A percentile compares a stretch with the other conserved stretches of the same genome.
phyloP scores from a whole-genome alignment of 106 monocot species.

The Acanthochlamys bracteata region DNA sequence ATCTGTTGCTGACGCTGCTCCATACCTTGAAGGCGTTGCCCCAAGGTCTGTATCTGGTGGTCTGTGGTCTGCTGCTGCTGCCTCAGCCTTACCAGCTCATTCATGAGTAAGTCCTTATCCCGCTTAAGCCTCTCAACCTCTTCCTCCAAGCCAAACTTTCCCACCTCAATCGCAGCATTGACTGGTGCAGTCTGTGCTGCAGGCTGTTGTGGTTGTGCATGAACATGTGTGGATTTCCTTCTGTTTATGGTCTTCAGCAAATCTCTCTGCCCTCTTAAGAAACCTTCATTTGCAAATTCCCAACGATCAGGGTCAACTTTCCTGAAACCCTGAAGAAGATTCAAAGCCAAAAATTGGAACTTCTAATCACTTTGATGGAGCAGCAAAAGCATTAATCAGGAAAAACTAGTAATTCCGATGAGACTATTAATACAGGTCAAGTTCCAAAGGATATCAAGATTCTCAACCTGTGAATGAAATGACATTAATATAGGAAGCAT shows the following conservation, averaged over 20 bases:
- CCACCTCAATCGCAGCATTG: slow-evolving; percentile 32
- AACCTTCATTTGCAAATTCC: slow-evolving; percentile 77
- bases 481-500: too few species aligned
- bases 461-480: too few species aligned
- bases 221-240: slow-evolving; percentile 39
- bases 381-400: too few species aligned
- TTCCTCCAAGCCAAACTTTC: slow-evolving; percentile 38
- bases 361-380: too few species aligned
- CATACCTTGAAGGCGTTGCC: slow-evolving; percentile 32
- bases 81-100: slow-evolving; percentile 30
- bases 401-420: too few species aligned
- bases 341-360: too few species aligned
- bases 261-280: slow-evolving; percentile 35
- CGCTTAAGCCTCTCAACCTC: slow-evolving; percentile 43
- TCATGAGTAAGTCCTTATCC: slow-evolving; percentile 41
- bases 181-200: slow-evolving; percentile 19
- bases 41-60: slow-evolving; percentile 23
- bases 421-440: too few species aligned
- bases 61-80: slow-evolving; percentile 35
- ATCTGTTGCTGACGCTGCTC: slow-evolving; percentile 38
- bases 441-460: too few species aligned
- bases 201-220: slow-evolving; percentile 19
- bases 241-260: slow-evolving; percentile 52
- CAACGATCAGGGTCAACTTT: slow-evolving; percentile 61
- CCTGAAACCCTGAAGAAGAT: slow-evolving; percentile 49